Evolutionary conservation across 768 basidiomycete genomes (phyloP).

Genomic region (Lactarius psammicola): DNA sequence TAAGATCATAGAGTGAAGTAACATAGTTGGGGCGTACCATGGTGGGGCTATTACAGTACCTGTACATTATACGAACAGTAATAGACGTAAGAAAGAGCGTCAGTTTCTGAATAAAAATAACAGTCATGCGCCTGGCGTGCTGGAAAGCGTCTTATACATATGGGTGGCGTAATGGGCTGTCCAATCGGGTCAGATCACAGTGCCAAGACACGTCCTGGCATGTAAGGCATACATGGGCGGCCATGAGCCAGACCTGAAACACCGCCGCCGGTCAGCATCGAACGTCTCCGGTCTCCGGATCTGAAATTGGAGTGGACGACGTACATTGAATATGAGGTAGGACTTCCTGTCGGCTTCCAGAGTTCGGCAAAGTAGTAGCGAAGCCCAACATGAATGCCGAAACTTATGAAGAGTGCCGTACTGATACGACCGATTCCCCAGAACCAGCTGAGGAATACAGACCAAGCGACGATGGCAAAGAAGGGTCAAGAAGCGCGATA

Average conservation of each 20-base stretch:
- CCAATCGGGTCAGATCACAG: conserved; percentile 24
- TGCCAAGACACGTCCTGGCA: conserved; percentile 25
- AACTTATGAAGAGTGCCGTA: conserved; percentile 18
- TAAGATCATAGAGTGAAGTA: not conserved
- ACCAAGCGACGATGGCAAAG: conserved; percentile 29
- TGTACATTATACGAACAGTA: conserved; percentile 23
- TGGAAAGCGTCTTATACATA: conserved; percentile 21
- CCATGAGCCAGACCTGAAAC: conserved; percentile 28
- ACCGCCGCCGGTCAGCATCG: conserved; percentile 20
- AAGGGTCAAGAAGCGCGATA: conserved; percentile 29
- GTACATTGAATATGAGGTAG: conserved; percentile 31
- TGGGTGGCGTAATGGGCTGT: conserved; percentile 27
- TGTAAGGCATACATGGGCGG: conserved; percentile 28
- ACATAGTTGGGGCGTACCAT: not conserved
- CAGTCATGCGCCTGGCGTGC: conserved; percentile 22
- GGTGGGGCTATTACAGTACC: not conserved
- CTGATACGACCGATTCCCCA: conserved; percentile 28
- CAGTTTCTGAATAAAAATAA: conserved; percentile 12
- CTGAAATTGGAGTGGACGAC: conserved; percentile 18
- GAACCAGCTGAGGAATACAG: conserved; percentile 27
- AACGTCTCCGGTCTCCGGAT: conserved; percentile 7
- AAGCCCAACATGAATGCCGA: conserved; percentile 29
- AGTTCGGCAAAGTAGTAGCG: conserved; percentile 27
- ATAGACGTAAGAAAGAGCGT: conserved; percentile 12
- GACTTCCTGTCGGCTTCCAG: conserved; percentile 25